Base-by-base conservation (phyloP, 495 filamentous ascomycete species). In the Ascodesmis nigricans region DNA sequence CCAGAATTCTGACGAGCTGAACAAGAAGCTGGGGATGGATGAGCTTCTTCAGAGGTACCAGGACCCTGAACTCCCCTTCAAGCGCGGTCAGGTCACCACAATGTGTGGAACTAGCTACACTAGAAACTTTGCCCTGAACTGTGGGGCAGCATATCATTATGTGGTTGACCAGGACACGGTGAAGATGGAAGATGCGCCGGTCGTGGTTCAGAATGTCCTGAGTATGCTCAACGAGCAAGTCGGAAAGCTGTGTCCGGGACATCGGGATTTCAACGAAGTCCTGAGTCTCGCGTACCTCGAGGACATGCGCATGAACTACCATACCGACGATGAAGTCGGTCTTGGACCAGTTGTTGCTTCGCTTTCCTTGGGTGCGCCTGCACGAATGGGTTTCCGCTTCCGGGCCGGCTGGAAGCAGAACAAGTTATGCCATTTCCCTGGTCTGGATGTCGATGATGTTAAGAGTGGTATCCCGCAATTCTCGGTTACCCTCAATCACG, bases 81-180 rank as follows among this genome's bases (percentile, higher is more conserved):
- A 59, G 45, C 61, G 78, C 10, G 66, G 66, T 36, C 16, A 4
- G 13, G 15, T 44, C 8, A 26, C 28, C 28, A 20, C 18, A 11
- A 38, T 10, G 9, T 23, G 38, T 21, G 33, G 34, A 38, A n/a
- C 34, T 23, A 17, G 11, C 3, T 4, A 4, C 5, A 78, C 71
- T 0, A 54, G 61, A 0, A 77, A 83, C 36, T 90, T 74, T 48
- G 59, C 66, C 1, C 64, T 64, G 6, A 90, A 84, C 14, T 39
- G 81, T 70, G 81, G 81, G 0, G 75, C 77, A 33, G 73, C 71
- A 0, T 91, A 91, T 48, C 83, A 90, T 41, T 91, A 63, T 4
- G 70, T 78, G 2, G 55, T 69, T 6, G 74, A 73, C 0, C 66
- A 53, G 28, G 57, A 56, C 2, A 37, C 35, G 13, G 25, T 37